Evolutionary conservation across 148 eudicot species (phyloP).

Genomic region (Agrostemma githago): DNA sequence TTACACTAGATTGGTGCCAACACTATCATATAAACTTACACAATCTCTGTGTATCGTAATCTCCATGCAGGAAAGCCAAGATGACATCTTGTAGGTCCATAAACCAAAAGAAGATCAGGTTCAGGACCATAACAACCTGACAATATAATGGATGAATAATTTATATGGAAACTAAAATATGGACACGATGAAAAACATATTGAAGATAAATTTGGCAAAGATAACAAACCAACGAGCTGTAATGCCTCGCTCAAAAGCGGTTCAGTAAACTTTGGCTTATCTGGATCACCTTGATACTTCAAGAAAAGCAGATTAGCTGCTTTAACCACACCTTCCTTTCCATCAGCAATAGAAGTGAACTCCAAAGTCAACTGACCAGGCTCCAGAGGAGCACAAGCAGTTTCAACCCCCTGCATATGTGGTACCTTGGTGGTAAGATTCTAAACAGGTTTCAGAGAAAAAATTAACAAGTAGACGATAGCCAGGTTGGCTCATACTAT

Average conservation of each 20-base stretch:
- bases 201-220: background rate
- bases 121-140: conserved; percentile 65
- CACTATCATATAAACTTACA: conserved; percentile 46
- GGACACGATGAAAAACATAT: background rate
- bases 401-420: conserved; percentile 43
- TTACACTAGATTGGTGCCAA: background rate
- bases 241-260: conserved; percentile 62
- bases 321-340: conserved; percentile 72
- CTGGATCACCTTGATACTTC: conserved; percentile 41
- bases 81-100: conserved; percentile 83
- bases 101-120: conserved; percentile 75
- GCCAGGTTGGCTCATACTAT: background rate
- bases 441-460: background rate
- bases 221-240: conserved; percentile 49
- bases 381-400: conserved; percentile 22
- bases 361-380: conserved; percentile 45
- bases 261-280: conserved; percentile 58
- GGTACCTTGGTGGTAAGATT: background rate
- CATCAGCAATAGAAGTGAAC: conserved; percentile 61
- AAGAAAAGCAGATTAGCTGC: conserved; percentile 66
- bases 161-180: conserved; percentile 12
- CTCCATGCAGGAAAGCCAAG: conserved; percentile 95
- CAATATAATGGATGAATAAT: background rate
- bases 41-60: conserved; percentile 84
- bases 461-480: background rate